Evolutionary conservation across 129 eudicot genomes (phyloP), one percentile per base, ranked within the genome.

Genomic region (Scalesia atractyloides): DNA sequence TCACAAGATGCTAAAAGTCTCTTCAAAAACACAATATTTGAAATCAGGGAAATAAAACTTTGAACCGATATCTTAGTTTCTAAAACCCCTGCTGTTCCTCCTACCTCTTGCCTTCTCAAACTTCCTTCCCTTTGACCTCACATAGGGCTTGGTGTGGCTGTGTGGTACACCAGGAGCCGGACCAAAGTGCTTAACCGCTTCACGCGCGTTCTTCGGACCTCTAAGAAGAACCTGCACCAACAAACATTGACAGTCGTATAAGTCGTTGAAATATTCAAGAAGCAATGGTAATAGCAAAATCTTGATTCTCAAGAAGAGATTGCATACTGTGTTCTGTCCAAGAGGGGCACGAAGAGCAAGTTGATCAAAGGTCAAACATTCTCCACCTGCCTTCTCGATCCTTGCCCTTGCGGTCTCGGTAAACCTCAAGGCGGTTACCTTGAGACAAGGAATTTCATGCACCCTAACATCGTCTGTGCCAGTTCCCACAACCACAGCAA

Each of bases 91-190:
- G 71, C 39, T 41, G 71, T 84, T 87, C 73, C 94, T 85, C 49
- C 76, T 80, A 20, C 90, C 90, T 69, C 90, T 82, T 10, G 90
- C 94, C 26, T 78, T 77, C 78, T 87, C 94, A 47, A 88, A 84
- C 53, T 82, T 88, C 81, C 94, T 79, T 43, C 92, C 92, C 85
- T 84, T 85, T 15, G 88, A 49, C 26, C 95, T 80, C 54, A 88
- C 95, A 54, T 82, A 85, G 0, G 95, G 91, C 76, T 88, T 85
- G 69, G 86, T 85, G 77, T 88, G 95, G 69, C 88, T 85, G 81
- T 85, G 83, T 4, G 95, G 95, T 33, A 85, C 91, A 83, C 91
- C 91, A 51, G 88, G 95, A 34, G 95, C 91, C 73, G 81, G 79
- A 0, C 95, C 90, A 71, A 87, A 87, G 87, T 85, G 90, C 79